Evolutionary conservation across 179 eudicot species (phyloP), one percentile per base, ranked within the genome.

Genomic region (Beta macrorhiza): DNA sequence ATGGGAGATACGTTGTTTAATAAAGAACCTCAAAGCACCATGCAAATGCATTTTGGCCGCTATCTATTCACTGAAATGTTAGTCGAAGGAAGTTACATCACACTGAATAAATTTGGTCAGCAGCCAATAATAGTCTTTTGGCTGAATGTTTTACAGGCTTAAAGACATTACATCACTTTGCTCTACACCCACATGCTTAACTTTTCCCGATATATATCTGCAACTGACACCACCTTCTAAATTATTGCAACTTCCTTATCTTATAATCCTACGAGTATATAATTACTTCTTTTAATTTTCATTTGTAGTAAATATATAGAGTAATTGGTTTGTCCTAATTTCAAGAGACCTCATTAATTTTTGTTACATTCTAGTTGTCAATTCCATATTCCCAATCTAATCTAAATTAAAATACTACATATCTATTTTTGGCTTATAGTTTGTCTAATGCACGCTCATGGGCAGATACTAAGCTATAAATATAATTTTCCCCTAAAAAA

Each of bases 151-250:
- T 53, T 71, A 8, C 25, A 53, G 64, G 58, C 65, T 72, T 61
- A 57, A 64, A 82, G 85, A 78, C 85, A 82, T 72, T 78, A 62
- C 81, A 82, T 82, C 81, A 78, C 82, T 82, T 82, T 82, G 58
- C 62, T 78, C 74, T 29, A 29, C 83, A 82, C 78, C 56, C 82
- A 78, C 85, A 78, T 78, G 85, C 82, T 71, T 42, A 17, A 72
- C 57, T 73, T 78, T 72, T 63, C 49, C 29, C 55, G 47, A 53
- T 52, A 64, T 37, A 53, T 52, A 64, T 37, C 51, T 56, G 25
- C 78, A 63, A 51, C 29, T 82, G 69, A 29, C 32, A 29, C 77
- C 77, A 9, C 78, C 58, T 76, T 56, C 74, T 47, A 58, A 14
- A 81, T 67, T 76, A 81, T 81, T 76, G 70, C 9, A 77, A 69